Percentiles rank a stretch among this genome's conserved stretches.
phyloP scores from a whole-genome alignment of 2,329 filamentous ascomycete genomes.

The Tolypocladium paradoxum region DNA sequence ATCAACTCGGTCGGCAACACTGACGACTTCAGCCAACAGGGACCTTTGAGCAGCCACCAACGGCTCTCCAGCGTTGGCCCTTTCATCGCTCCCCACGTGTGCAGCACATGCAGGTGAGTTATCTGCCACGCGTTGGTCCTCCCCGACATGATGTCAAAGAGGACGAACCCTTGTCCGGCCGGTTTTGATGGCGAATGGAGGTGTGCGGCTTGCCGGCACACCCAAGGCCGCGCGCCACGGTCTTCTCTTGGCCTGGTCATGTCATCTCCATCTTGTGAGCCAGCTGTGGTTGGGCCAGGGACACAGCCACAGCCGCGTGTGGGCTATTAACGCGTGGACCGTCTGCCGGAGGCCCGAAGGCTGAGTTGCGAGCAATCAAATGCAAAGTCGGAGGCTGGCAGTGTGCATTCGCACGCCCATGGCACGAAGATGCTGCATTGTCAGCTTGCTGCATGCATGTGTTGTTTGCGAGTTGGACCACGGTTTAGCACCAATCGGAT shows the following conservation, averaged over 20 bases:
- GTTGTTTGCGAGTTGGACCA: neutral
- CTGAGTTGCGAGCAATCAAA: no score
- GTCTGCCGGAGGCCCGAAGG: neutral
- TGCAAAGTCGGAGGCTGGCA: no score
- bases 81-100: neutral
- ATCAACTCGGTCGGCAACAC: no score
- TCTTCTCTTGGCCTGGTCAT: neutral
- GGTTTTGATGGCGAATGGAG: neutral
- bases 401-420: neutral
- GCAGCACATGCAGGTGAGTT: neutral
- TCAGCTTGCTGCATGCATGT: neutral
- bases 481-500: neutral
- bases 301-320: neutral
- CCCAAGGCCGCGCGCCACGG: neutral
- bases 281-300: neutral
- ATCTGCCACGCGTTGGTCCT: neutral
- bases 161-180: no score
- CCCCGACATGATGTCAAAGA: neutral
- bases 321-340: no score
- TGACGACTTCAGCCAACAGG: neutral
- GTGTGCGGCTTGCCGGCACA: neutral
- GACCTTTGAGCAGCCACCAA: neutral
- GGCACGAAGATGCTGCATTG: neutral
- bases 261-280: neutral
- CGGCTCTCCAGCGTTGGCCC: neutral